These are phyloP conservation scores for Mollisia scopiformis DNA, from an alignment of 2,329 filamentous ascomycete species.

Conservation along the genomic window DNA sequence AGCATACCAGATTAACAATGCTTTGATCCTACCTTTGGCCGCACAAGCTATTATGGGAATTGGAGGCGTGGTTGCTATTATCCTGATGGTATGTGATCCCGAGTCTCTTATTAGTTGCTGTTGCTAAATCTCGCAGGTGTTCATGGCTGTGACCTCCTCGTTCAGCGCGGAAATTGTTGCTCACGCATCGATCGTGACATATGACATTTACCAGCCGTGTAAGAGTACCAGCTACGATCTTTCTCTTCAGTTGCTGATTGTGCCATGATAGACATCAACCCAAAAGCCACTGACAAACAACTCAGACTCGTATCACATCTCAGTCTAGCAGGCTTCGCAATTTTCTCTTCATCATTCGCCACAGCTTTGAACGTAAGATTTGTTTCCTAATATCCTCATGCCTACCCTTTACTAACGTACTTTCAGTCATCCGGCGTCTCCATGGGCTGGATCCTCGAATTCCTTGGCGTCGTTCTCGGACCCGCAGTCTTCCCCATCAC, in stretches of 20 bases:
- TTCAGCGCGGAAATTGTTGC: conserved; percentile 82
- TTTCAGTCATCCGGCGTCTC: background rate
- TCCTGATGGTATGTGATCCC: conserved; percentile 49
- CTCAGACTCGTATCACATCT: background rate
- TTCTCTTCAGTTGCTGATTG: background rate
- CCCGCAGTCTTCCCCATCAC: background rate
- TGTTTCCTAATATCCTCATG: no score
- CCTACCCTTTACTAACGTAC: background rate
- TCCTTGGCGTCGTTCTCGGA: background rate
- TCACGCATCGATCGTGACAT: conserved; percentile 82
- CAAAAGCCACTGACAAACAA: background rate
- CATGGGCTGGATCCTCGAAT: conserved; percentile 2
- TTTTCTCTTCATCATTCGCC: background rate
- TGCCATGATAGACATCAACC: background rate
- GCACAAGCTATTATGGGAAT: conserved; percentile 72
- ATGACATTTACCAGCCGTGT: conserved; percentile 73
- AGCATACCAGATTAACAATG: conserved; percentile 3
- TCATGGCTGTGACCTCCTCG: conserved; percentile 80
- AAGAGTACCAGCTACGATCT: background rate
- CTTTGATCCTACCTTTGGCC: conserved; percentile 54
- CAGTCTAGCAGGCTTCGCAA: background rate
- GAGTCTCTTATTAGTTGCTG: background rate
- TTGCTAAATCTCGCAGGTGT: conserved; percentile 44
- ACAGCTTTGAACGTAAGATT: background rate
- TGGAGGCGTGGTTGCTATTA: conserved; percentile 68